Evolutionary conservation across 1,139 yeast species (phyloP).

Genomic region (Citeromyces hawaiiensis): DNA sequence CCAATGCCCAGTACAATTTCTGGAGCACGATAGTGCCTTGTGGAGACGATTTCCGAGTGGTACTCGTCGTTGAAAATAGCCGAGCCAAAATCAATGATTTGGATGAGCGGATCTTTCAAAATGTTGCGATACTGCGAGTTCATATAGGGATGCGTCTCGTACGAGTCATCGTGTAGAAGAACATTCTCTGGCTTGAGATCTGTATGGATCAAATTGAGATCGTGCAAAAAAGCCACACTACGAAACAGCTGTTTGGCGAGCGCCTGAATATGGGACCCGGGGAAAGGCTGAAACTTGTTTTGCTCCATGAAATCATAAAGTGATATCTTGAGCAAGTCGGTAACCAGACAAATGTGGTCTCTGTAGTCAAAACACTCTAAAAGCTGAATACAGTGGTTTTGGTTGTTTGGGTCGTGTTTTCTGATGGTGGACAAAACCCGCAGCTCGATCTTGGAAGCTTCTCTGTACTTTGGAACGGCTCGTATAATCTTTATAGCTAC

Average conservation of each 20-base stretch:
- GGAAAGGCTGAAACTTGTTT: slow-evolving; percentile 61
- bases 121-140: slow-evolving; percentile 15
- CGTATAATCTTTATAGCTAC: slow-evolving; percentile 90
- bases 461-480: slow-evolving; percentile 66
- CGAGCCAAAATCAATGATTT: slow-evolving; percentile 90
- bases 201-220: slow-evolving; percentile 81
- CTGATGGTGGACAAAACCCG: slow-evolving; percentile 68
- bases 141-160: slow-evolving; percentile 11
- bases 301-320: slow-evolving; percentile 79
- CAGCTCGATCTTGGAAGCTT: slow-evolving; percentile 78
- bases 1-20: slow-evolving; percentile 90
- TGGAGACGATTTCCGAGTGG: slow-evolving; percentile 84
- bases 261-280: slow-evolving; percentile 81
- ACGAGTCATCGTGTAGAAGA: slow-evolving; percentile 50
- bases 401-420: slow-evolving; percentile 60
- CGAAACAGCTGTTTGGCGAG: slow-evolving; percentile 76
- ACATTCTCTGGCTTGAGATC: slow-evolving; percentile 95
- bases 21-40: slow-evolving; percentile 95
- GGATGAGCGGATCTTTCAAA: slow-evolving; percentile 65
- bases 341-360: slow-evolving; percentile 88
- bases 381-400: slow-evolving; percentile 62
- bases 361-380: slow-evolving; percentile 87
- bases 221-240: slow-evolving; percentile 83
- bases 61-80: slow-evolving; percentile 92
- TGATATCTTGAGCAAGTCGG: slow-evolving; percentile 75